These are phyloP conservation scores for Saccharum hybrid DNA, from an alignment of 202 grass and related monocot species.

Conservation along the genomic window DNA sequence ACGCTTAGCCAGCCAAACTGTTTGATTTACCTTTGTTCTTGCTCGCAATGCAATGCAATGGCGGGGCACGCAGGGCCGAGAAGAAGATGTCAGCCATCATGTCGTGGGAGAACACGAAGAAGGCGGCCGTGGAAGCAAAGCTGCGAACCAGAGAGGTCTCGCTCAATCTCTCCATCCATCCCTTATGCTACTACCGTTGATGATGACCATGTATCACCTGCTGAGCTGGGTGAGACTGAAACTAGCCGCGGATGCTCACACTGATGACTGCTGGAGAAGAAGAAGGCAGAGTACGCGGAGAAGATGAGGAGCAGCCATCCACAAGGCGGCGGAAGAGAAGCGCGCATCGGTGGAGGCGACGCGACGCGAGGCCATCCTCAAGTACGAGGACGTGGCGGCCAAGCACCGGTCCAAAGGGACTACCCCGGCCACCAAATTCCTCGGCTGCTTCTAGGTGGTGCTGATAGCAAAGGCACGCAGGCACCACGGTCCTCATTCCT, in stretches of 20 bases:
- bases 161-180: no score
- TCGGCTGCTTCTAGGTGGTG: not conserved
- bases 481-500: no score
- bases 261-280: slow-evolving; percentile 36
- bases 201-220: no score
- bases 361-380: slow-evolving; percentile 34
- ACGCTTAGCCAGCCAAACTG: not conserved
- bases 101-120: slow-evolving; percentile 65
- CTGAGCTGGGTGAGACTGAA: no score
- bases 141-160: slow-evolving; percentile 56
- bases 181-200: no score
- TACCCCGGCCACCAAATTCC: slow-evolving; percentile 18
- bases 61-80: slow-evolving; percentile 57
- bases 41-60: no score
- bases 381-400: slow-evolving; percentile 37
- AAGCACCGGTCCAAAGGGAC: slow-evolving; percentile 36
- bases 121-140: slow-evolving; percentile 55
- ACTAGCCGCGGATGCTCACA: no score
- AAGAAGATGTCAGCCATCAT: slow-evolving; percentile 62
- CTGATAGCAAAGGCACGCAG: no score
- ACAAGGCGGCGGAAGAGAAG: slow-evolving; percentile 55
- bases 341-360: slow-evolving; percentile 38
- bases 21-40: not conserved
- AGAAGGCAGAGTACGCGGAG: slow-evolving; percentile 49
- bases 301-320: slow-evolving; percentile 56